Evolutionary conservation across 768 basidiomycete genomes (phyloP).

Genomic region (Dioszegia hungarica): DNA sequence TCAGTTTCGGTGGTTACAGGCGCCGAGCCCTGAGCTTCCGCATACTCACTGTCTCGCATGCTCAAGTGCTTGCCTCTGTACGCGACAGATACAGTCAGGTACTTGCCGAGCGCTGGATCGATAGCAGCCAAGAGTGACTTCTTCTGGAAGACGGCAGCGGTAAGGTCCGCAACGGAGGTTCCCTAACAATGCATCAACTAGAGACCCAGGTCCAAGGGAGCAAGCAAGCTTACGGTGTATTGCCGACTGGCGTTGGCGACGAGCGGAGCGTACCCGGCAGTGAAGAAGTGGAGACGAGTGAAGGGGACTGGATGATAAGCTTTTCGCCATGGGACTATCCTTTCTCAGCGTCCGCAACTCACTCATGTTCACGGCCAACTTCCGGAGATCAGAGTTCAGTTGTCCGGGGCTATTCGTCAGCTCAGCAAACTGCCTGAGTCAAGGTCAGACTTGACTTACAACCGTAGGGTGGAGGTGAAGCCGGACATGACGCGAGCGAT

Average conservation of each 20-base stretch:
- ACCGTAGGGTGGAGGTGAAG: conserved; percentile 55
- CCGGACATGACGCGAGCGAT: conserved; percentile 91
- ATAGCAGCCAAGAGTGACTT: conserved; percentile 38
- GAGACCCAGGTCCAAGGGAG: background rate
- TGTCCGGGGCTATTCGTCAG: conserved; percentile 39
- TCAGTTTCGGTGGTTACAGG: conserved; percentile 3
- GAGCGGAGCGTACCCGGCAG: conserved; percentile 69
- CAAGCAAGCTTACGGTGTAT: conserved; percentile 28
- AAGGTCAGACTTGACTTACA: conserved; percentile 13
- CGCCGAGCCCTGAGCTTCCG: conserved; percentile 1
- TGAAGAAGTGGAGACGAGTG: conserved; percentile 99
- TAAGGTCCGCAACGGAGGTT: conserved; percentile 36
- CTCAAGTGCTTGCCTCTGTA: conserved; percentile 39
- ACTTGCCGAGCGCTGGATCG: conserved; percentile 42
- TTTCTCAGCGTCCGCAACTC: conserved; percentile 1
- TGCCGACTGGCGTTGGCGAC: conserved; percentile 18
- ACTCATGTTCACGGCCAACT: conserved; percentile 49
- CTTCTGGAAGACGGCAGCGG: conserved; percentile 33
- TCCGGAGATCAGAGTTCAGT: conserved; percentile 49
- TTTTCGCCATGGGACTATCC: background rate
- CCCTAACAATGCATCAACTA: conserved; percentile 7
- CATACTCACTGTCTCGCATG: conserved; percentile 35
- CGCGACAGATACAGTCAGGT: conserved; percentile 43
- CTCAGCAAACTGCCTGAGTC: background rate
- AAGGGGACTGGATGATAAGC: conserved; percentile 67